These are phyloP conservation scores for Botrytis byssoidea DNA, from an alignment of 2,329 filamentous ascomycete species.

Conservation along the genomic window DNA sequence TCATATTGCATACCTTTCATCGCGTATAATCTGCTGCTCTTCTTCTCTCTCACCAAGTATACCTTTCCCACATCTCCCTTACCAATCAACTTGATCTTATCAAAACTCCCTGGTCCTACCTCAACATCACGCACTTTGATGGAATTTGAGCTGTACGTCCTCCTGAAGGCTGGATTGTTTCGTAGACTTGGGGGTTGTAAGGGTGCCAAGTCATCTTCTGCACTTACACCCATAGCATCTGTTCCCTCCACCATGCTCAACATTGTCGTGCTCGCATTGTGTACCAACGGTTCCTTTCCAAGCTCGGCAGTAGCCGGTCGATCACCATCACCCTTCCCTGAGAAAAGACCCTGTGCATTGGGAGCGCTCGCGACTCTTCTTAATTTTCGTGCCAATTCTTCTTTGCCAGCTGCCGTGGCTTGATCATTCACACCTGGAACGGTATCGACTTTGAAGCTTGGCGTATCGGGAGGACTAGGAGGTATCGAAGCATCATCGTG, in stretches of 20 bases:
- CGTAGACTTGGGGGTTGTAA: slow-evolving; percentile 67
- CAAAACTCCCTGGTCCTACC: slow-evolving; percentile 91
- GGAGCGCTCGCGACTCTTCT: slow-evolving; percentile 93
- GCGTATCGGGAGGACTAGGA: slow-evolving; percentile 88
- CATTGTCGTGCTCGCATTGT: slow-evolving; percentile 52
- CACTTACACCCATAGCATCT: slow-evolving; percentile 42
- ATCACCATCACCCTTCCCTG: slow-evolving; percentile 57
- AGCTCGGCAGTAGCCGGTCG: slow-evolving; percentile 83
- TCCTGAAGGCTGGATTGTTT: slow-evolving; percentile 74
- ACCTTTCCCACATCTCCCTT: slow-evolving; percentile 99
- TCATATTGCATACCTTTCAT: slow-evolving; percentile 78
- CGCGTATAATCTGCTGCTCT: slow-evolving; percentile 89
- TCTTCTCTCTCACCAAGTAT: slow-evolving; percentile 96
- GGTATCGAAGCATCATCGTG: slow-evolving; percentile 93
- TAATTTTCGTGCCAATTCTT: slow-evolving; percentile 89
- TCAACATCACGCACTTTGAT: slow-evolving; percentile 98
- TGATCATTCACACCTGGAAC: slow-evolving; percentile 62
- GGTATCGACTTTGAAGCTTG: slow-evolving; percentile 70
- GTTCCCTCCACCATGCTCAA: slow-evolving; percentile 47
- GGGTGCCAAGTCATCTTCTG: slow-evolving; percentile 55
- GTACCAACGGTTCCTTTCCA: slow-evolving; percentile 73
- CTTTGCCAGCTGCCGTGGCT: slow-evolving; percentile 76
- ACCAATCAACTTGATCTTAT: slow-evolving; percentile 99
- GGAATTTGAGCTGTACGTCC: slow-evolving; percentile 98
- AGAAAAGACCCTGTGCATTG: slow-evolving; percentile 91